Evolutionary conservation across 371 early-diverging fungal species (phyloP).

Genomic region (Astathelohania contejeani): DNA sequence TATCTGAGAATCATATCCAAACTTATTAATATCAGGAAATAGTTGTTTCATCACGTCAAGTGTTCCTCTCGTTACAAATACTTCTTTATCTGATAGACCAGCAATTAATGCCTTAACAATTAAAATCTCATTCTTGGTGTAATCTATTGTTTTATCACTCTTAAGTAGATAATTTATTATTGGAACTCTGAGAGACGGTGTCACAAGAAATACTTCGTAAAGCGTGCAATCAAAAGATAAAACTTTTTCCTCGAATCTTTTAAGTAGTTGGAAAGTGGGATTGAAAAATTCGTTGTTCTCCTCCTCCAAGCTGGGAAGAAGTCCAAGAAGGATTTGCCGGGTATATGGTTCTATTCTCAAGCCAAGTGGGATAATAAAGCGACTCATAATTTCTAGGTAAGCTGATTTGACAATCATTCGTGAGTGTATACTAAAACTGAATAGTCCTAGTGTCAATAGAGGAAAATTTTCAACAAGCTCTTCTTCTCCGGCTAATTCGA

Average conservation of each 20-base stretch:
- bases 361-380: slow-evolving; percentile 19
- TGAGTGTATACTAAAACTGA: slow-evolving; percentile 32
- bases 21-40: slow-evolving; percentile 2
- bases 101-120: slow-evolving; percentile 10
- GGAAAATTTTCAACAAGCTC: slow-evolving; percentile 21
- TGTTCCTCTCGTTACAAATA: slow-evolving; percentile 22
- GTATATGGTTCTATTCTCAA: slow-evolving; percentile 17
- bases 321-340: slow-evolving; percentile 26
- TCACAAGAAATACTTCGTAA: slow-evolving; percentile 28
- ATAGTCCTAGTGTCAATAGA: slow-evolving; percentile 40
- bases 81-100: slow-evolving; percentile 13
- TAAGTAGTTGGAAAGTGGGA: slow-evolving; percentile 17
- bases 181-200: slow-evolving; percentile 20
- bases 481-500: slow-evolving; percentile 51
- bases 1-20: background rate
- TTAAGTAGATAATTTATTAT: slow-evolving; percentile 16
- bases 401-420: slow-evolving; percentile 24
- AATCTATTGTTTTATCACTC: background rate
- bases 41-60: slow-evolving; percentile 19
- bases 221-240: slow-evolving; percentile 17
- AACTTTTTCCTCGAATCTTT: slow-evolving; percentile 11
- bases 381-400: slow-evolving; percentile 40
- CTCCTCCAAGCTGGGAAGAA: slow-evolving; percentile 42
- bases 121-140: background rate
- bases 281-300: slow-evolving; percentile 35